Evolutionary conservation across 2,329 filamentous ascomycete genomes (phyloP).

Genomic region (Phaeophleospora eucalypticola): DNA sequence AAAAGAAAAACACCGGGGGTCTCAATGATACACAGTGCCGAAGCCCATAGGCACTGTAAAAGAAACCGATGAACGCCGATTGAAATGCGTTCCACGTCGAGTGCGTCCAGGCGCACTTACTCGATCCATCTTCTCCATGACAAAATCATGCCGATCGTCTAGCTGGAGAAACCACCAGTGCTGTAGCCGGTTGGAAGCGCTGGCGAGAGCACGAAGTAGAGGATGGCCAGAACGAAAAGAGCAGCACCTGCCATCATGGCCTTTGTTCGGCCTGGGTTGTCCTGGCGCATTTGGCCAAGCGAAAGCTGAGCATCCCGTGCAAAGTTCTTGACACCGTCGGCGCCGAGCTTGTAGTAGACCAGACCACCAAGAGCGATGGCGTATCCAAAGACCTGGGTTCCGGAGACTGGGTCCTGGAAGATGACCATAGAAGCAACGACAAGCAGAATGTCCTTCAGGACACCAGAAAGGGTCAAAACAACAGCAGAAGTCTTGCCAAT

Average conservation of each 20-base stretch:
- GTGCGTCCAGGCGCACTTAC: background rate
- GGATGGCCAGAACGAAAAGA: constrained; percentile 36
- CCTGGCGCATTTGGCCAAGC: constrained; percentile 81
- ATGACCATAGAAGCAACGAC: constrained; percentile 76
- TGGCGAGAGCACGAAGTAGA: background rate
- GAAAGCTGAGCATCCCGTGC: constrained; percentile 66
- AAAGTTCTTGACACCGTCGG: constrained; percentile 78
- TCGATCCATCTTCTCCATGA: background rate
- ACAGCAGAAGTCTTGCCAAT: constrained; percentile 85
- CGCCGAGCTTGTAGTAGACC: constrained; percentile 81
- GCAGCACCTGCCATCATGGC: constrained; percentile 63
- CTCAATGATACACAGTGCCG: background rate
- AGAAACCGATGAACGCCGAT: background rate
- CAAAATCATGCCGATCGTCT: no score
- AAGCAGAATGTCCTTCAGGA: constrained; percentile 82
- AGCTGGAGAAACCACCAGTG: no score
- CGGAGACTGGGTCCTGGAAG: constrained; percentile 70
- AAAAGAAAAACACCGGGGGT: background rate
- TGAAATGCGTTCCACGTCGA: background rate
- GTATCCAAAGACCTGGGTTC: constrained; percentile 79
- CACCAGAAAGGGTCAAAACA: constrained; percentile 79
- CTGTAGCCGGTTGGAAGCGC: background rate
- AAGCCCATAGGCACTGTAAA: background rate
- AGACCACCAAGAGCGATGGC: constrained; percentile 73
- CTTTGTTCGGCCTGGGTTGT: constrained; percentile 73